Evolutionary conservation across 495 filamentous ascomycete species (phyloP).

Genomic region (Achaetomiella virescens): DNA sequence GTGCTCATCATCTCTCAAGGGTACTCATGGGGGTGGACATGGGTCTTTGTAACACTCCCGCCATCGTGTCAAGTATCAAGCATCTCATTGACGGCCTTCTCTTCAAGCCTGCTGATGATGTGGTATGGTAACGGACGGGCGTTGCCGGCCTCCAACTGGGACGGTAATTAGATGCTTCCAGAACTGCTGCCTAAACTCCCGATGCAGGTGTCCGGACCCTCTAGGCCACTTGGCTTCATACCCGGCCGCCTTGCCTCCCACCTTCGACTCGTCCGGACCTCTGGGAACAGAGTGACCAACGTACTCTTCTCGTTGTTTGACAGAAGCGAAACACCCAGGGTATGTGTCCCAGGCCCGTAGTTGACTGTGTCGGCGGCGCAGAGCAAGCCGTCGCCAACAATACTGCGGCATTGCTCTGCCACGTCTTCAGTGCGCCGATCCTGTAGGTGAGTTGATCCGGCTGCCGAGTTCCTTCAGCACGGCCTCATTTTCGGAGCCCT

Average conservation of each 20-base stretch:
- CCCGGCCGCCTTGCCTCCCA: slow-evolving; percentile 4
- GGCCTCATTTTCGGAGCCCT: background rate
- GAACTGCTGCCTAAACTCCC: slow-evolving; percentile 6
- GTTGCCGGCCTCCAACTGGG: slow-evolving; percentile 14
- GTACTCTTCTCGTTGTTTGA: slow-evolving; percentile 14
- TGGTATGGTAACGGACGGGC: background rate
- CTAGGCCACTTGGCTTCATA: slow-evolving; percentile 1
- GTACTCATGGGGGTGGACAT: background rate
- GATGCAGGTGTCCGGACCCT: slow-evolving; percentile 6
- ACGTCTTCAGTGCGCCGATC: slow-evolving; percentile 36
- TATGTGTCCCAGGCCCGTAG: slow-evolving; percentile 12
- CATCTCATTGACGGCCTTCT: background rate
- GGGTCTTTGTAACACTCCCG: background rate
- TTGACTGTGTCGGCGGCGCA: slow-evolving; percentile 26
- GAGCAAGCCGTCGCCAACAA: slow-evolving; percentile 27
- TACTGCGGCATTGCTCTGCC: slow-evolving; percentile 36
- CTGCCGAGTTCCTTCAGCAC: slow-evolving; percentile 23
- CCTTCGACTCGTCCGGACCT: slow-evolving; percentile 1
- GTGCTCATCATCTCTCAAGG: too few species aligned
- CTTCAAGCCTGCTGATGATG: background rate
- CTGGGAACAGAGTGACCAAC: slow-evolving; percentile 5
- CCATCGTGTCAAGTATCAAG: background rate
- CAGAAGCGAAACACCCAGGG: slow-evolving; percentile 6
- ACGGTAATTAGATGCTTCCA: slow-evolving; percentile 15
- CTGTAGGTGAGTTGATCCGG: slow-evolving; percentile 34